Conservation (phyloP, 1,139 yeast genomes). For the Arxiozyma heterogenica region DNA sequence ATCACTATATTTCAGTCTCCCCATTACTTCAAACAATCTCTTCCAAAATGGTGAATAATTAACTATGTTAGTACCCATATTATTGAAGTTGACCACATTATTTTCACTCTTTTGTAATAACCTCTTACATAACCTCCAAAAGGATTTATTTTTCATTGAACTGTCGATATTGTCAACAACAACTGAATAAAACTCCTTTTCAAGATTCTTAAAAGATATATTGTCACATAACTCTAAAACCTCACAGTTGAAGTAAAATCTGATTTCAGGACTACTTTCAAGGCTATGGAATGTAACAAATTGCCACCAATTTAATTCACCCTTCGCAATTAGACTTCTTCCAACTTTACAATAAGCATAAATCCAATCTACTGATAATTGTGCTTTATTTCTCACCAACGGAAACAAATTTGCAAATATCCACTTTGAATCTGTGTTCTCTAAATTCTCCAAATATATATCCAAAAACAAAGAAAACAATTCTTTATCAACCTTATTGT, state of each 20-base stretch:
- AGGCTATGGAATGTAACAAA: conserved; percentile 21
- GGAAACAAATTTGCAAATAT: conserved; percentile 20
- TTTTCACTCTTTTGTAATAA: not conserved
- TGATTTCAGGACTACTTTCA: conserved; percentile 8
- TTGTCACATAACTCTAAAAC: conserved; percentile 18
- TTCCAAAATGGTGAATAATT: conserved; percentile 1
- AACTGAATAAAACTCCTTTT: conserved; percentile 14
- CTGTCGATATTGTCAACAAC: conserved; percentile 11
- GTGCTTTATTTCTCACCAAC: conserved; percentile 12
- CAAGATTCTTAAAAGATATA: conserved; percentile 18
- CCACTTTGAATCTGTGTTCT: conserved; percentile 19
- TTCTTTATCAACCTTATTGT: not conserved
- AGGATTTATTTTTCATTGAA: conserved; percentile 7
- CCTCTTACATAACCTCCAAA: conserved; percentile 7
- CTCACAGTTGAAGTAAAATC: conserved; percentile 16
- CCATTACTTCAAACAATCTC: conserved; percentile 10
- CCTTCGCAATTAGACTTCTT: conserved; percentile 14
- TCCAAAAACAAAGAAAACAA: not conserved
- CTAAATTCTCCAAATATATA: conserved; percentile 14
- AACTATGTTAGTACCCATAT: conserved; percentile 5
- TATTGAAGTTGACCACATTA: conserved; percentile 2
- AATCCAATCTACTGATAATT: conserved; percentile 14
- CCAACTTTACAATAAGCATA: conserved; percentile 22
- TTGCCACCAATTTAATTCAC: conserved; percentile 27
- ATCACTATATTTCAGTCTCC: conserved; percentile 10